These are phyloP conservation scores for Eucalyptus curtisii DNA, from an alignment of 345 rosid genomes.

Conservation along the genomic window DNA sequence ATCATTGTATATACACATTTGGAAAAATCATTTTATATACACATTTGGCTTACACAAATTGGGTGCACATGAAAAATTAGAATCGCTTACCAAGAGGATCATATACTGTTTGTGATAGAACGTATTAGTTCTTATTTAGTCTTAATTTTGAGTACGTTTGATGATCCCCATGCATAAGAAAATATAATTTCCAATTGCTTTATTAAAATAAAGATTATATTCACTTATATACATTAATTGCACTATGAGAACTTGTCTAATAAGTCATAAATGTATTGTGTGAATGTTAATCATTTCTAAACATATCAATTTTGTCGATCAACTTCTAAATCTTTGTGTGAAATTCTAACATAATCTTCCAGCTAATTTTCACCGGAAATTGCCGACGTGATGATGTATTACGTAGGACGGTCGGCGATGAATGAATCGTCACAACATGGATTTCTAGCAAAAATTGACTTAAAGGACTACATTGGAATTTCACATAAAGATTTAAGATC, in stretches of 20 bases:
- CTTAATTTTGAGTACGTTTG: not conserved
- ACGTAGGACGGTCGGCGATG: not conserved
- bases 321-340: not conserved
- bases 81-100: not conserved
- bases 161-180: not conserved
- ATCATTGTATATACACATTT: not conserved
- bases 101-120: not conserved
- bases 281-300: not conserved
- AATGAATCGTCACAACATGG: rapidly evolving
- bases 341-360: not conserved
- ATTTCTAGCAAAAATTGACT: not conserved
- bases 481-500: not conserved
- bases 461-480: no score
- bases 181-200: not conserved
- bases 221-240: not conserved
- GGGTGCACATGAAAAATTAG: not conserved
- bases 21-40: not conserved
- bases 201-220: not conserved
- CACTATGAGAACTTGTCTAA: not conserved
- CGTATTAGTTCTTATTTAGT: not conserved
- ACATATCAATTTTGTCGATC: rapidly evolving
- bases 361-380: not conserved
- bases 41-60: not conserved
- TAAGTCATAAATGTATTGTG: not conserved
- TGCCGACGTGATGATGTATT: no score